A percentile compares a stretch with the other conserved stretches of the same genome.
Conservation (phyloP, 345 rosid species). For the Euphorbia pulcherrima region DNA sequence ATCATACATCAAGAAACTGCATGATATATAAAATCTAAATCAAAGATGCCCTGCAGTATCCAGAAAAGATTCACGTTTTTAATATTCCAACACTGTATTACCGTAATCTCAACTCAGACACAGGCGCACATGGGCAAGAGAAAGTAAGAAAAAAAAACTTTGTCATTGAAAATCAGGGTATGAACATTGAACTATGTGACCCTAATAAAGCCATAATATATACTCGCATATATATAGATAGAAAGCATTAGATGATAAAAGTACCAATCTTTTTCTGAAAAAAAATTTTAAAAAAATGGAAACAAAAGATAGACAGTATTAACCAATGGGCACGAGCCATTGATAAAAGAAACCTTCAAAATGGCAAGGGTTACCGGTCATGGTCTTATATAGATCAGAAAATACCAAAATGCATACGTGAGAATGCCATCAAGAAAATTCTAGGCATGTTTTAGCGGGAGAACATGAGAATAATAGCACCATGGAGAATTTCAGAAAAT, state of each 20-base stretch:
- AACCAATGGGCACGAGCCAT: background rate
- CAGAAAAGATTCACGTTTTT: background rate
- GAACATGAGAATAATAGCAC: conserved; percentile 24
- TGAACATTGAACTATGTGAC: background rate
- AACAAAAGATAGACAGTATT: background rate
- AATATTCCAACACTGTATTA: background rate
- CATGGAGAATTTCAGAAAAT: conserved; percentile 30
- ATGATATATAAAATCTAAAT: background rate
- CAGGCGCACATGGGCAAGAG: too few species aligned
- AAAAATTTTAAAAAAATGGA: background rate
- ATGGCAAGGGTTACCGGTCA: background rate
- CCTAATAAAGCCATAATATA: background rate
- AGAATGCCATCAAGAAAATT: conserved; percentile 13
- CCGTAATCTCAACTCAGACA: background rate
- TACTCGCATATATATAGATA: background rate
- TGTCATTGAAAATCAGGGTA: background rate
- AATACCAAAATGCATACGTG: conserved; percentile 15
- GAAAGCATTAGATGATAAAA: background rate
- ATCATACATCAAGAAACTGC: background rate
- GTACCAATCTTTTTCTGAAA: background rate
- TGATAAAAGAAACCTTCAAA: conserved; percentile 11
- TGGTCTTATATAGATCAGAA: conserved; percentile 1
- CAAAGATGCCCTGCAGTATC: background rate
- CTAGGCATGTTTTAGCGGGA: conserved; percentile 12
- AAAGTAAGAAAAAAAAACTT: background rate